Base-by-base conservation (phyloP, 257 asterid species). In the Lycium ferocissimum region DNA sequence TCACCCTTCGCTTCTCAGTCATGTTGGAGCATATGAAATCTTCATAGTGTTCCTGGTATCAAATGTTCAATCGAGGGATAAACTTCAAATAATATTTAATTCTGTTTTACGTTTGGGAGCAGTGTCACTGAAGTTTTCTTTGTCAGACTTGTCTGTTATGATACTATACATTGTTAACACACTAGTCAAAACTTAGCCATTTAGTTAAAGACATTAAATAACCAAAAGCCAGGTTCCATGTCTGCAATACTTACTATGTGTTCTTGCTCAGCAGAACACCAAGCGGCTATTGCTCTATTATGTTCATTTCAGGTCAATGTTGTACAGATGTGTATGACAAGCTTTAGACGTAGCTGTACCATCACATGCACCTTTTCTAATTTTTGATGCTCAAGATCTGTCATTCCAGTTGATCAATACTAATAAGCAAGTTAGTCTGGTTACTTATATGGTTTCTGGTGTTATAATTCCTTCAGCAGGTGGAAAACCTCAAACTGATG, bases 401-500 rank as follows among this genome's bases (percentile, higher is more conserved):
- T 43, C 72, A 49, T 84, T 56, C 47, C 14, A 40, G 72, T 67
- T 22, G 54, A 80, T 17, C 85, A 66, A 13, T 76, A 26, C 63
- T 40, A 76, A 26, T 76, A 53, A 51, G 63, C 54, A 57, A 81
- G 83, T 72, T 72, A 84, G 51, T 53, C 47, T 51, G 63, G 87
- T 47, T 56, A 38, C 56, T 18, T 73, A 84, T 87, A 89, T 92
- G 93, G 92, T 88, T 79, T 87, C 95, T 58, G 91, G 83, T 81
- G 91, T 82, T 62, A 87, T 83, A 86, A 92, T 87, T 87, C 88
- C 87, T 72, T 70, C 88, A 11, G 89, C 87, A 38, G 85, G 76
- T 88, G 97, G 89, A 56, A 90, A 89, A 86, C 89, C 91, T 72
- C 89, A 88, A 83, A 81, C 87, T 69, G 95, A 92, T 70, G 15